Base-by-base conservation (phyloP, 352 stramenopile species). In the Phytopythium montanum region DNA sequence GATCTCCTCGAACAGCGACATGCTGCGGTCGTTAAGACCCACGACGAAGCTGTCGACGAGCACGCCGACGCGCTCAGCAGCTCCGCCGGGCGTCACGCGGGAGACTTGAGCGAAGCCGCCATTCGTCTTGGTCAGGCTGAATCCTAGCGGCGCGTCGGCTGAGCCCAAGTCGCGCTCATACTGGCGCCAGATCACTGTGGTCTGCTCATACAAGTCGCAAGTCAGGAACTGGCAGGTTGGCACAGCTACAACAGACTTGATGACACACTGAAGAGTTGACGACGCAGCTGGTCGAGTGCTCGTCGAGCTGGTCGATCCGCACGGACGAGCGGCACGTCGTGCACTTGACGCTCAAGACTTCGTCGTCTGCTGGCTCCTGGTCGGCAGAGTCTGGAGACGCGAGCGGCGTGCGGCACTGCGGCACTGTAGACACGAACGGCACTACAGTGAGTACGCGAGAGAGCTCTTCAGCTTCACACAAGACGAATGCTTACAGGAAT, bases 11-110 rank as follows among this genome's bases (percentile, higher is more conserved):
- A 90, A 95, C 28, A 70, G 69, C 9, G 83, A 69, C 45, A 75
- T 88, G 28, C 76, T 78, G 33, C 73, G 55, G 34, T 64, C 69
- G 62, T 91, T 81, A 36, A 95, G 59, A 10, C 77, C 83, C 16
- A 95, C 76, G 33, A 95, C 69, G 51, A 81, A 88, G 61, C 83
- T 92, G 14, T 84, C 86, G 5, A 93, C 72, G 1, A 89, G 66
- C 29, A 95, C 81, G 38, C 79, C 71, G 18, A 80, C 66, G 52
- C 60, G 45, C 48, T 92, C 81, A 1, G 86, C 84, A 31, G 75
- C 73, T 14, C 86, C 79, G 18, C 73, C 80, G 0, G 76, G 67
- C 2, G 74, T 74, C 19, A 95, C 60, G n/a, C 76, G 76, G 31
- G 75, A 87, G 28, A 95, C 77, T 51, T 93, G 79, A 1, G 86